Percentiles rank a stretch among this genome's conserved stretches.
Evolutionary conservation across 2,329 filamentous ascomycete genomes (phyloP).

Genomic region (Hypoxylon sp.): DNA sequence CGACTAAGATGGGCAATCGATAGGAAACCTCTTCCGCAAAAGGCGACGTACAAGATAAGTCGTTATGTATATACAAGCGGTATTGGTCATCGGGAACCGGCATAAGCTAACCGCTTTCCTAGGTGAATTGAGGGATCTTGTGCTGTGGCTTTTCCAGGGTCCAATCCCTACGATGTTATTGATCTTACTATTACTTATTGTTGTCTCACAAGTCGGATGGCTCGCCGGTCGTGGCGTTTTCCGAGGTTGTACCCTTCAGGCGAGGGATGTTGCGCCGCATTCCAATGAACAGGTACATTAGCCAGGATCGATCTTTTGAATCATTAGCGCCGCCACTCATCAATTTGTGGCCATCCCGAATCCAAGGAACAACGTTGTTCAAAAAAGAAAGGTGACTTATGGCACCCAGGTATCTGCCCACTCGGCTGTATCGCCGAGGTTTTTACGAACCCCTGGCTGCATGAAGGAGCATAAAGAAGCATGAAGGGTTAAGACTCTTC

Average conservation of each 20-base stretch:
- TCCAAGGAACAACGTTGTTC: conserved; percentile 47
- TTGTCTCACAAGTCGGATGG: conserved; percentile 34
- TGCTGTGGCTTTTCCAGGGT: conserved; percentile 12
- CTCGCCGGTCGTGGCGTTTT: conserved; percentile 26
- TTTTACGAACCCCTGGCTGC: conserved; percentile 42
- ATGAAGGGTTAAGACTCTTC: neutral
- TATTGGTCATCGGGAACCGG: conserved; percentile 37
- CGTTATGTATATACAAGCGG: conserved; percentile 34
- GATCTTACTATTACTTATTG: conserved; percentile 7
- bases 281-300: conserved; percentile 22
- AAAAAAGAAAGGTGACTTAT: conserved; percentile 38
- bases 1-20: conserved; percentile 27
- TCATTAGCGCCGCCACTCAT: conserved; percentile 42
- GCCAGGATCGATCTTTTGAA: conserved; percentile 43
- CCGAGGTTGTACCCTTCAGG: conserved; percentile 28
- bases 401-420: conserved; percentile 42
- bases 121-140: conserved; percentile 26
- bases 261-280: conserved; percentile 39
- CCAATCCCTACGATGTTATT: conserved; percentile 26
- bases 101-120: conserved; percentile 34
- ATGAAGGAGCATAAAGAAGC: conserved; percentile 21
- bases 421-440: conserved; percentile 48
- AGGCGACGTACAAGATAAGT: conserved; percentile 39
- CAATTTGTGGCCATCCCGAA: conserved; percentile 48
- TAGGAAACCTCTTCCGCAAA: conserved; percentile 38